These are phyloP conservation scores for Actinidia arguta DNA, from an alignment of 179 eudicot species.

Conservation along the genomic window DNA sequence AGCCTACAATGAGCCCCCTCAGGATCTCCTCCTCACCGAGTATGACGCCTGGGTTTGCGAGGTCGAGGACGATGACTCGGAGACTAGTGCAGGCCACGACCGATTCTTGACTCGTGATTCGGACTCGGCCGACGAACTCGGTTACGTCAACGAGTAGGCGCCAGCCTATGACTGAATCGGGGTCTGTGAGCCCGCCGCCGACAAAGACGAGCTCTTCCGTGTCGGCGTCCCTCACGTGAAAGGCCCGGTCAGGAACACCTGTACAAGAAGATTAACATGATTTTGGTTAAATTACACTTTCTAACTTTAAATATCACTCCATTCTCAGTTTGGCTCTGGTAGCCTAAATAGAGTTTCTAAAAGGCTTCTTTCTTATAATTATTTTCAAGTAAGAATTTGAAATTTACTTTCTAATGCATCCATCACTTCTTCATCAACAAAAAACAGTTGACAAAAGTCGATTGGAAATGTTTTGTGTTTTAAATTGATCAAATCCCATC, in stretches of 20 bases:
- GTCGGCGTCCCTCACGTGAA: slow-evolving; percentile 74
- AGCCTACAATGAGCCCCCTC: slow-evolving; percentile 61
- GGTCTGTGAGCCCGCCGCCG: slow-evolving; percentile 77
- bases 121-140: slow-evolving; percentile 68
- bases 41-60: slow-evolving; percentile 43
- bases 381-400: too few species aligned
- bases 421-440: too few species aligned
- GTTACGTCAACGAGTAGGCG: slow-evolving; percentile 67
- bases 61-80: slow-evolving; percentile 54
- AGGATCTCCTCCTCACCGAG: slow-evolving; percentile 44
- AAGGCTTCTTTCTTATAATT: too few species aligned
- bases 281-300: too few species aligned
- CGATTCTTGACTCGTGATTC: slow-evolving; percentile 49
- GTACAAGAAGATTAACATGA: slow-evolving; percentile 24
- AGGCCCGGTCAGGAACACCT: slow-evolving; percentile 87
- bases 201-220: slow-evolving; percentile 70
- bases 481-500: too few species aligned
- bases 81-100: slow-evolving; percentile 74
- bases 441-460: too few species aligned
- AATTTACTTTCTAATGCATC: too few species aligned
- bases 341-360: too few species aligned
- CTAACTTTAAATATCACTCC: too few species aligned
- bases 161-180: slow-evolving; percentile 92
- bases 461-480: too few species aligned
- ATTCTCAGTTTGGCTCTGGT: too few species aligned